Percentiles rank a stretch among this genome's conserved stretches.
phyloP scores from a whole-genome alignment of 495 filamentous ascomycete species.

The Neurospora sp. region DNA sequence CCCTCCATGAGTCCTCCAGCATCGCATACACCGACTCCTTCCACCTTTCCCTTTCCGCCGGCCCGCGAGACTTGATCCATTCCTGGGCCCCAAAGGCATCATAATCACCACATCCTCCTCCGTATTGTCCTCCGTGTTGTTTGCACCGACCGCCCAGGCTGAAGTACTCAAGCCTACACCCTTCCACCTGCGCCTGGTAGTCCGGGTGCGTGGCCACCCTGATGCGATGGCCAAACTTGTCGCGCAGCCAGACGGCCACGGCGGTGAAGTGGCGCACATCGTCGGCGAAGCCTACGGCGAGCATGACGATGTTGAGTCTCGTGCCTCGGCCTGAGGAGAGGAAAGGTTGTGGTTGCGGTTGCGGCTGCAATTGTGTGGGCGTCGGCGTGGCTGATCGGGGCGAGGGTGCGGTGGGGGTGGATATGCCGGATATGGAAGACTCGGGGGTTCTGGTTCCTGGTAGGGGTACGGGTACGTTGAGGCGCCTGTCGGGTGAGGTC shows the following conservation, averaged over 20 bases:
- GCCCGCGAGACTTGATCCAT: constrained; percentile 44
- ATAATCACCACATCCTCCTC: constrained; percentile 45
- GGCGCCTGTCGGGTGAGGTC: not conserved
- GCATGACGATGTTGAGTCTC: constrained; percentile 51
- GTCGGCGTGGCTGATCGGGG: not conserved
- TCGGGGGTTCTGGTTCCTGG: not conserved
- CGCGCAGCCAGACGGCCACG: constrained; percentile 37
- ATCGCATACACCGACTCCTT: constrained; percentile 47
- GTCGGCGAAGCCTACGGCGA: constrained; percentile 51
- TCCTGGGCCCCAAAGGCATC: constrained; percentile 41
- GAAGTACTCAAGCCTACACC: constrained; percentile 50
- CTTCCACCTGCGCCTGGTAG: constrained; percentile 47
- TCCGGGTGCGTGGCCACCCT: constrained; percentile 53
- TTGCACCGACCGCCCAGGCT: constrained; percentile 35
- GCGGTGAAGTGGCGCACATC: constrained; percentile 56
- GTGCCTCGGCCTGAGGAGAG: not conserved
- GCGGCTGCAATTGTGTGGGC: not conserved
- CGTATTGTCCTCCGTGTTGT: not conserved
- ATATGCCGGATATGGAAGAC: not conserved
- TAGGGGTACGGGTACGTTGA: not conserved
- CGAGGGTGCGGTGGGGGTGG: not conserved
- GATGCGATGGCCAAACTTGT: constrained; percentile 47
- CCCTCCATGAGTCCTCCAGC: constrained; percentile 53
- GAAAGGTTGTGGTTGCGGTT: not conserved
- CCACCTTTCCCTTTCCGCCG: constrained; percentile 40